Conservation (phyloP, 345 rosid genomes). For the Isatis tinctoria region DNA sequence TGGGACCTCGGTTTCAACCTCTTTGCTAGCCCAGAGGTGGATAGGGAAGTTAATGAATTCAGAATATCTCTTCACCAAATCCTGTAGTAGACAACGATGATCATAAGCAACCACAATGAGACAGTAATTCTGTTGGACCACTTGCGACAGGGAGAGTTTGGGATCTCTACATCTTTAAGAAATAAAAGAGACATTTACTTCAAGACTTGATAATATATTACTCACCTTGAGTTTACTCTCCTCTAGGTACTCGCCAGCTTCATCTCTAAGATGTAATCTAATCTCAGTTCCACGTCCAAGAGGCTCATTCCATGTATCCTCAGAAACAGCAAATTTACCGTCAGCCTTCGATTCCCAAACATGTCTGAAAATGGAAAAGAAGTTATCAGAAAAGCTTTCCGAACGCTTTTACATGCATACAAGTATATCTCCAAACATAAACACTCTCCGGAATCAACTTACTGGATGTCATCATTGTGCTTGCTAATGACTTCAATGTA, state of each 20-base stretch:
- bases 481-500: slow-evolving; percentile 96
- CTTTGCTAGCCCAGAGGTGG: slow-evolving; percentile 87
- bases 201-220: neutral
- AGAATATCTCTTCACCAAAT: slow-evolving; percentile 92
- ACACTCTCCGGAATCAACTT: slow-evolving; percentile 16
- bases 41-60: slow-evolving; percentile 98
- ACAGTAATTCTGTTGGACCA: neutral
- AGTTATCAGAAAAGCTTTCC: slow-evolving; percentile 16
- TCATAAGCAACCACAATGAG: slow-evolving; percentile 3
- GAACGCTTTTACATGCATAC: neutral
- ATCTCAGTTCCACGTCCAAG: slow-evolving; percentile 98
- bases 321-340: slow-evolving; percentile 95
- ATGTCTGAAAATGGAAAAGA: slow-evolving; percentile 43
- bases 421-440: neutral
- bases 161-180: neutral
- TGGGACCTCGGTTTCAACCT: slow-evolving; percentile 87
- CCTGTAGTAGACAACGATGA: slow-evolving; percentile 43
- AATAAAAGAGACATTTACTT: neutral
- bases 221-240: slow-evolving; percentile 85
- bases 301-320: slow-evolving; percentile 97
- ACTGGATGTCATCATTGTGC: slow-evolving; percentile 95
- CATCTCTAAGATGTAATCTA: slow-evolving; percentile 89
- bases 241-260: slow-evolving; percentile 94
- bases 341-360: slow-evolving; percentile 99
- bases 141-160: neutral